Percentiles rank a stretch among this genome's conserved stretches.
Evolutionary conservation across 2,329 filamentous ascomycete genomes (phyloP).

Genomic region (Coniochaeta sp.): DNA sequence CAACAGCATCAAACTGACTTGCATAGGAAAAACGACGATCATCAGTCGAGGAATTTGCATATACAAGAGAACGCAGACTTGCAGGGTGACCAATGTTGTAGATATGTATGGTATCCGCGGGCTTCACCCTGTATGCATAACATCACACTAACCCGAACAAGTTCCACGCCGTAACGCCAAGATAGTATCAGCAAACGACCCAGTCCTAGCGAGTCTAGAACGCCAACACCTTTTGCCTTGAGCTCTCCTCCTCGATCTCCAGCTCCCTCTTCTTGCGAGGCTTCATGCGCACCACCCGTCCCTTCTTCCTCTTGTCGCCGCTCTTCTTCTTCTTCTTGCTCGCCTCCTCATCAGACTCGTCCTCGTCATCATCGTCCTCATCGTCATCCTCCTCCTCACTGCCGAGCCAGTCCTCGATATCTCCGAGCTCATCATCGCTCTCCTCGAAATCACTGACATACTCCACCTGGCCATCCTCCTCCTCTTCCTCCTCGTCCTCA

Average conservation of each 20-base stretch:
- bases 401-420: slow-evolving; percentile 89
- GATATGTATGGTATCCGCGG: background rate
- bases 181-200: slow-evolving; percentile 1
- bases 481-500: slow-evolving; percentile 64
- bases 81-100: background rate
- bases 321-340: slow-evolving; percentile 48
- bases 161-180: background rate
- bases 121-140: background rate
- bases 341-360: slow-evolving; percentile 45
- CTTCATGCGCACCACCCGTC: slow-evolving; percentile 37
- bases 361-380: slow-evolving; percentile 49
- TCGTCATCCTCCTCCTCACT: slow-evolving; percentile 57
- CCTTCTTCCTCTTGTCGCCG: slow-evolving; percentile 49
- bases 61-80: background rate
- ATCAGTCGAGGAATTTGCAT: background rate
- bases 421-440: slow-evolving; percentile 69
- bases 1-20: too few species aligned
- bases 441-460: slow-evolving; percentile 90
- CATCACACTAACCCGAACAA: background rate
- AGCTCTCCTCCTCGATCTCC: slow-evolving; percentile 59
- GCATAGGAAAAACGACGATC: too few species aligned
- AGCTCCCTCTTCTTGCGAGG: slow-evolving; percentile 68
- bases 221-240: slow-evolving; percentile 30
- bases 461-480: slow-evolving; percentile 73
- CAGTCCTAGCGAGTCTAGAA: slow-evolving; percentile 13